Evolutionary conservation across 202 grass and related monocot genomes (phyloP).

Genomic region (Panicum hallii): DNA sequence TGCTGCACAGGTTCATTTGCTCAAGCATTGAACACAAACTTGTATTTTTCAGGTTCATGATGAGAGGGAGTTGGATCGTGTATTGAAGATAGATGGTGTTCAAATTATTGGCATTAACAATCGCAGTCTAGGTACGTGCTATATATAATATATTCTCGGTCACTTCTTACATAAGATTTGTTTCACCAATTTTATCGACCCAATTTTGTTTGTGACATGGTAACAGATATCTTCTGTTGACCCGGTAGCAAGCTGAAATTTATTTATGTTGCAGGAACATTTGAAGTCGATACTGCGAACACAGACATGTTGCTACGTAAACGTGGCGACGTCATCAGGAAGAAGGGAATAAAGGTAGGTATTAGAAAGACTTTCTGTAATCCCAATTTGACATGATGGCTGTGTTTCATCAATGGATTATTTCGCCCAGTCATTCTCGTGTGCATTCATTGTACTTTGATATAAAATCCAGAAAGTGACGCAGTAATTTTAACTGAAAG

Average conservation of each 20-base stretch:
- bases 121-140: constrained; percentile 68
- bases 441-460: background rate
- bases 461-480: too few relatives aligned
- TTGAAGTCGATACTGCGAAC: constrained; percentile 74
- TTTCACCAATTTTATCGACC: background rate
- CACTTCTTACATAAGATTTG: background rate
- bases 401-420: background rate
- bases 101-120: constrained; percentile 94
- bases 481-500: background rate
- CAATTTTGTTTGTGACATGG: too few relatives aligned
- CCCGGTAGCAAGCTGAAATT: background rate
- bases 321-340: constrained; percentile 58
- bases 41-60: constrained; percentile 66
- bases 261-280: constrained; percentile 65
- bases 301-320: constrained; percentile 70
- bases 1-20: too few relatives aligned
- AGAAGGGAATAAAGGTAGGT: constrained; percentile 67
- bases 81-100: constrained; percentile 74
- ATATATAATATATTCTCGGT: background rate
- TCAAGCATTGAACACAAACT: background rate
- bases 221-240: background rate
- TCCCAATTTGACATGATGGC: background rate
- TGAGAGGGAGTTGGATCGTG: constrained; percentile 79
- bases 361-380: background rate
- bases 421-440: background rate